Evolutionary conservation across 2,329 filamentous ascomycete genomes (phyloP), one percentile per base, ranked within the genome.

Genomic region (Neopestalotiopsis rosae): DNA sequence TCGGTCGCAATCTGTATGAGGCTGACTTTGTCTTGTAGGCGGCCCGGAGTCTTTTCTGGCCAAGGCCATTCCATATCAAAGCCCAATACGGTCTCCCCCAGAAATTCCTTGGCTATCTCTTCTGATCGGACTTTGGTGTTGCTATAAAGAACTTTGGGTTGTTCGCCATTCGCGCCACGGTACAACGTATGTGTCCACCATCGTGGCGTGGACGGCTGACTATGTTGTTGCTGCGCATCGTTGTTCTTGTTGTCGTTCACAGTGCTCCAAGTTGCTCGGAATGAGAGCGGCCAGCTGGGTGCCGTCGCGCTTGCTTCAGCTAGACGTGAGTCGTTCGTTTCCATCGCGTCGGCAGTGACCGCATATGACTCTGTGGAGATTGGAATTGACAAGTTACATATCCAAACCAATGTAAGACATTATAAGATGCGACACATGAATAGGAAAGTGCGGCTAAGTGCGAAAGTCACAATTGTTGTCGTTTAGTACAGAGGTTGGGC

Each of bases 1-100:
- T 76, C 74, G 34, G 70, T 71, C 14, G 76, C 76, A n/a, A 77
- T 56, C 56, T 76, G 75, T 34, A 77, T 76, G 34, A 76, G 59
- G 5, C 70, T 70, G 13, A 76, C 66, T 45, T 76, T 76, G 2
- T 74, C 72, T 32, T 72, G 69, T 20, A 75, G 57, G 5, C 42
- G 67, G 7, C 67, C 57, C 1, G 64, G 52, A 17, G 58, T 66
- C 6, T 73, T 17, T 7, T 52, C 45, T 17, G 45, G 45, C 67
- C 67, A 69, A 3, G 71, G 69, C 76, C 76, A 77, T 69, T 77
- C 74, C 74, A 76, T 76, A 40, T 77, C 74, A 38, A 77, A 77
- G 4, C 75, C 76, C 1, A 77, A 14, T 10, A 77, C 72, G 4
- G 71, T 67, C 34, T 74, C 71, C n/a, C 74, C 40, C 10, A 71